Evolutionary conservation across 352 stramenopile species (phyloP).

Genomic region (Phytopythium ostracodes): DNA sequence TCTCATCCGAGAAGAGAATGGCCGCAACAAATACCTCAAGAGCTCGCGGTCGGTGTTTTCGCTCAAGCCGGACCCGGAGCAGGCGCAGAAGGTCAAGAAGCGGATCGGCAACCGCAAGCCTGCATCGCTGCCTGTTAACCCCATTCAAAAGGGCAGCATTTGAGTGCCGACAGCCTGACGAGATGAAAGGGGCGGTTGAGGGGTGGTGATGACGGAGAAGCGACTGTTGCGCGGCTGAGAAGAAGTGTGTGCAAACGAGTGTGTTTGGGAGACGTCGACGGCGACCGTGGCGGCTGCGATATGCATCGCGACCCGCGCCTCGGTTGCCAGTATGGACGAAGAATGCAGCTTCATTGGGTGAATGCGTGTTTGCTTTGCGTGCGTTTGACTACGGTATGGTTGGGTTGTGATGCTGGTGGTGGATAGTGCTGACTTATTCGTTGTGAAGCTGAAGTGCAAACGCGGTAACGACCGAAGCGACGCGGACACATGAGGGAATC

Average conservation of each 20-base stretch:
- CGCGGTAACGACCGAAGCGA: background rate
- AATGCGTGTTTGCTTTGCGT: background rate
- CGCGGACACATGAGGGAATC: background rate
- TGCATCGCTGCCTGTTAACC: slow-evolving; percentile 46
- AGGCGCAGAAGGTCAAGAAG: slow-evolving; percentile 73
- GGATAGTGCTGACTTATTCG: background rate
- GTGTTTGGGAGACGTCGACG: background rate
- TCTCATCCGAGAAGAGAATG: slow-evolving; percentile 74
- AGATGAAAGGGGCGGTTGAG: background rate
- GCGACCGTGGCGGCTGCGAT: background rate
- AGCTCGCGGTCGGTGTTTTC: slow-evolving; percentile 74
- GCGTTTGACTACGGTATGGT: background rate
- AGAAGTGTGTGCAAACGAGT: background rate
- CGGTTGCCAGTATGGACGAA: slow-evolving; percentile 3
- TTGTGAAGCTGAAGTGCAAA: background rate
- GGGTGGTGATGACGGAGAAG: background rate
- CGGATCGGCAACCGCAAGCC: slow-evolving; percentile 61
- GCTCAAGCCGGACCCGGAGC: slow-evolving; percentile 66
- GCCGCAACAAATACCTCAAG: slow-evolving; percentile 82
- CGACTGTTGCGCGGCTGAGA: background rate
- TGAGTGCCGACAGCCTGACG: slow-evolving; percentile 9
- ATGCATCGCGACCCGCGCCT: background rate
- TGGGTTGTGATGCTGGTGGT: background rate
- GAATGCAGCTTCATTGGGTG: slow-evolving; percentile 2
- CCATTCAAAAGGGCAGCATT: slow-evolving; percentile 76